A percentile compares a stretch with the other conserved stretches of the same genome.
phyloP scores from a whole-genome alignment of 169 alveolate species.

The Eimeria zaria region DNA sequence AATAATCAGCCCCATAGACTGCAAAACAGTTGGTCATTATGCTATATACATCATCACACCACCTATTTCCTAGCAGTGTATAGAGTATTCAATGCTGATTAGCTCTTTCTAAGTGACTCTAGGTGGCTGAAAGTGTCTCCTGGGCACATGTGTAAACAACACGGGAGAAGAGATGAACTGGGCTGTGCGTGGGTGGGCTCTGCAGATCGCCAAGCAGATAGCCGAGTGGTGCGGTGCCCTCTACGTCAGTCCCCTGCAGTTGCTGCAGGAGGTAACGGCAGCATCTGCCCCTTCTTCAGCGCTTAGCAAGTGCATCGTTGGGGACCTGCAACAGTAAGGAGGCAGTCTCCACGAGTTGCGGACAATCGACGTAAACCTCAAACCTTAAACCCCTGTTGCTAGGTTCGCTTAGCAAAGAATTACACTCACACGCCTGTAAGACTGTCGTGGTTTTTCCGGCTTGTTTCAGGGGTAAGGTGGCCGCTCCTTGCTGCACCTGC shows the following conservation, averaged over 20 bases:
- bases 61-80: background rate
- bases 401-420: background rate
- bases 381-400: background rate
- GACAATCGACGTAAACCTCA: background rate
- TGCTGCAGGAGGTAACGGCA: conserved; percentile 7
- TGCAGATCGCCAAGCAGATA: conserved; percentile 64
- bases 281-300: conserved; percentile 6
- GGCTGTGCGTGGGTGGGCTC: background rate
- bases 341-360: background rate
- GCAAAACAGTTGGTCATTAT: background rate
- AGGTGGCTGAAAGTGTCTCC: background rate
- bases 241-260: conserved; percentile 51
- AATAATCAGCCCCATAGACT: background rate
- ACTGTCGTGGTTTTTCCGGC: background rate
- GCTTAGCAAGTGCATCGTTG: conserved; percentile 12
- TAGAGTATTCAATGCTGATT: background rate
- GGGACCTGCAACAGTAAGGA: conserved; percentile 60
- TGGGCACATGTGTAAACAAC: background rate
- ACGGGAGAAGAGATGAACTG: background rate
- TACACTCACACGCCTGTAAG: background rate
- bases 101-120: background rate
- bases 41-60: background rate
- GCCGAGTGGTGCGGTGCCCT: conserved; percentile 77
- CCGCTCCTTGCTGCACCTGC: conserved; percentile 48
- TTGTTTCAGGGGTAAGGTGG: conserved; percentile 60